Base-by-base conservation (phyloP, 495 filamentous ascomycete species). In the Aspergillus biplanus region DNA sequence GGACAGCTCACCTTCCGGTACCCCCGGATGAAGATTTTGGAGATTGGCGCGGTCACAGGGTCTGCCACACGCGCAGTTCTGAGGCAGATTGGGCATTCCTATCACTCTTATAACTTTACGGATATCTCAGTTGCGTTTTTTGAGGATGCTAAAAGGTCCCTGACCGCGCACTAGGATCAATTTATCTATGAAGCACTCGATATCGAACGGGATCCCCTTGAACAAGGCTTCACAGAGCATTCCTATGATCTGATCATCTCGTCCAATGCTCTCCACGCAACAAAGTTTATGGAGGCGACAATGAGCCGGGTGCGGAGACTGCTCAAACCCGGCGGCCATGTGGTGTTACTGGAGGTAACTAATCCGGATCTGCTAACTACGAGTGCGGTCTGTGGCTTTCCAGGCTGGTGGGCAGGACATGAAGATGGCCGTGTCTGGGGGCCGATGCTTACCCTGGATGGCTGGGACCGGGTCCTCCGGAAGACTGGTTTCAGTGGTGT, bases 261-360 rank as follows among this genome's bases (percentile, higher is more conserved):
- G 2, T 81, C 72, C 48, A 76, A 83, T 56, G 80, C 81, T 5
- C 65, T 87, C 1, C 86, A 87, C 53, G 80, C 84, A 1, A 86
- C 85, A 1, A 69, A 71, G 33, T 73, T 73, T 11, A 75, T 84
- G 59, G 65, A 69, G 33, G 67, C 72, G 13, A 85, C 82, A 3
- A 79, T 87, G 76, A 56, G 66, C 9, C 79, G 83, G 48, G 71
- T 76, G 2, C 71, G 75, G 0, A 58, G 54, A 1, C 58, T 82
- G 18, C 59, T 83, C 42, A 78, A 74, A 60, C 65, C 65, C 0
- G 60, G 65, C 12, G 65, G 65, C 0, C 21, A 18, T 16, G 35
- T 66, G 4, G 12, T 59, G 12, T 6, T 50, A 3, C 27, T 13
- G 5, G 65, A 60, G 16, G 15, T 39, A 1, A 67, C 65, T 13